Evolutionary conservation across 352 stramenopile species (phyloP), one percentile per base, ranked within the genome.

Genomic region (Phytophthora chlamydospora): DNA sequence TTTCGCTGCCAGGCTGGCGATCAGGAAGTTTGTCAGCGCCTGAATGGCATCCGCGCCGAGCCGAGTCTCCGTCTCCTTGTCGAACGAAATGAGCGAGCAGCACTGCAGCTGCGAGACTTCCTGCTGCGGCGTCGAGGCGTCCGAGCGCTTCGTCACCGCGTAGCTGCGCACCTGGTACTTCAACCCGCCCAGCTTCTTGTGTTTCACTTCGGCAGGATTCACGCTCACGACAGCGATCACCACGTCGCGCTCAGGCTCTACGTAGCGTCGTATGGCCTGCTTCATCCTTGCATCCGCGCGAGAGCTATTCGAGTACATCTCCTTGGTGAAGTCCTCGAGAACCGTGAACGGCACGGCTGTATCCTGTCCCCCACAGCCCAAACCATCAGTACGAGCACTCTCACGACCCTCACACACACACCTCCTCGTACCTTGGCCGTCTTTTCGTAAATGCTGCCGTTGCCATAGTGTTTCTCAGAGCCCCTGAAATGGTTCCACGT

Each of bases 401-500:
- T 6, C 13, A 8, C 9, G 17, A 43, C 13, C 19, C 11, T 1
- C 34, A 36, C 17, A 35, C 3, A 19, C 19, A 33, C 11, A 27
- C 4, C 10, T 32, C 11, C 17, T 36, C 41, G 12, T 19, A 78
- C 66, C 62, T 72, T 53, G 0, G 55, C 56, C 24, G 56, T 65
- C n/a, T 69, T 76, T 17, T 72, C 39, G 39, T 68, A 69, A n/a
- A 79, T 48, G 17, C 43, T 66, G 5, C 73, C 70, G 21, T 77
- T 68, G 32, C 46, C 55, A 40, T 52, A 36, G 21, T 76, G 73
- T 31, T 75, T 63, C 2, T 73, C 57, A 0, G 69, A 61, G 0
- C 68, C 68, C 19, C 58, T 60, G 34, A 77, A 76, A 16, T 81
- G 59, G 40, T 70, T 36, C 73, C 73, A 81, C 4, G 70, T 63